Evolutionary conservation across 441 rosid genomes (phyloP).

Genomic region (Croton setiger): DNA sequence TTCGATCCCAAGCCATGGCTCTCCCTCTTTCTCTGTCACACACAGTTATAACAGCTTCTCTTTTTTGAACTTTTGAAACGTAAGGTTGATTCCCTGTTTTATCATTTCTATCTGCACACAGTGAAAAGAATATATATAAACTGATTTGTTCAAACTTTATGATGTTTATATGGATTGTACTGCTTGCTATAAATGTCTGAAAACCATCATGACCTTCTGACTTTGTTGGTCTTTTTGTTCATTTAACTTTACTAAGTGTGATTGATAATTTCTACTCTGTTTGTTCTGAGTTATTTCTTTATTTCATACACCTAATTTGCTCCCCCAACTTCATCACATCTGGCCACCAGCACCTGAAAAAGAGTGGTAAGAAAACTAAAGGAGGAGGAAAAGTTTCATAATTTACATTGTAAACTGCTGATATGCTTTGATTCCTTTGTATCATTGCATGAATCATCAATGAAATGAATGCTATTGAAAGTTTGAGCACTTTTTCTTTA

Average conservation of each 20-base stretch:
- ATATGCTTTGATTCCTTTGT: not conserved
- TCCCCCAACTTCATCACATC: not conserved
- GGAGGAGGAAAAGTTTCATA: not conserved
- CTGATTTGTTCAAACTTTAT: not conserved
- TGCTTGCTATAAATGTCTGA: too few relatives aligned
- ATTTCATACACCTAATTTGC: not conserved
- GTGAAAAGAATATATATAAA: too few relatives aligned
- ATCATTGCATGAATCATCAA: too few relatives aligned
- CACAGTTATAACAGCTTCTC: not conserved
- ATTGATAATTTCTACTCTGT: not conserved
- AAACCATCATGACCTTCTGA: not conserved
- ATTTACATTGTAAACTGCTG: not conserved
- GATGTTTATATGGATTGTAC: not conserved
- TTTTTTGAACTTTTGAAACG: not conserved
- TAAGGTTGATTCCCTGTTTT: not conserved
- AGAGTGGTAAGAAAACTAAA: not conserved
- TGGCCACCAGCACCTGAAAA: not conserved
- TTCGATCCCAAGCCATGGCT: not conserved
- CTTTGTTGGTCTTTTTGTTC: not conserved
- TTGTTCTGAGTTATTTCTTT: not conserved
- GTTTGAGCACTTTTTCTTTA: not conserved
- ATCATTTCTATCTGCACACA: too few relatives aligned
- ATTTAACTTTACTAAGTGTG: not conserved
- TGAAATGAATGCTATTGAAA: constrained; percentile 2
- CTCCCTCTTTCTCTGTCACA: not conserved